phyloP scores from a whole-genome alignment of 2,329 filamentous ascomycete genomes.

The Coleophoma cylindrospora region DNA sequence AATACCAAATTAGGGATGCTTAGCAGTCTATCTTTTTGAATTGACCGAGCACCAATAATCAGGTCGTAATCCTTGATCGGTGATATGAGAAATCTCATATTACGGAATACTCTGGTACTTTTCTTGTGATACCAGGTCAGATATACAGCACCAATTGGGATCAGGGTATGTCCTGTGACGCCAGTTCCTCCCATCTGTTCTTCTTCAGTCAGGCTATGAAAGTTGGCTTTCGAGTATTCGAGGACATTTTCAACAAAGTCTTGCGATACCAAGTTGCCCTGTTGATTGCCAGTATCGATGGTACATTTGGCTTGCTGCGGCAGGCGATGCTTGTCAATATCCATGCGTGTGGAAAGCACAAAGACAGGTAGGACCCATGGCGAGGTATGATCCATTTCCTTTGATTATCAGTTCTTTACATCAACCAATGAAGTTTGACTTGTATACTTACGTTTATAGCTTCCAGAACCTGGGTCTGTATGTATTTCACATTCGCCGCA shows the following conservation, averaged over 20 bases:
- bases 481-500: no score
- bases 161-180: not conserved
- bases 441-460: no score
- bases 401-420: no score
- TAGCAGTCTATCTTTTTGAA: not conserved
- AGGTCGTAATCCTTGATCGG: not conserved
- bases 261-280: not conserved
- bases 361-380: not conserved
- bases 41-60: not conserved
- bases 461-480: no score
- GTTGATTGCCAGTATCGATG: not conserved
- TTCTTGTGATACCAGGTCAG: not conserved
- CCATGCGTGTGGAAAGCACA: not conserved
- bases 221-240: not conserved
- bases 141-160: not conserved
- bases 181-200: not conserved
- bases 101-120: no score
- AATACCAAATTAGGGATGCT: no score
- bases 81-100: not conserved
- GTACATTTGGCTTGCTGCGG: not conserved
- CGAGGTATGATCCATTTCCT: no score
- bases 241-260: not conserved
- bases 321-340: not conserved
- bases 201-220: not conserved
- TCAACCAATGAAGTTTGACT: no score